These are phyloP conservation scores for Elongisporangium anandrum DNA, from an alignment of 352 stramenopile species.

Conservation along the genomic window DNA sequence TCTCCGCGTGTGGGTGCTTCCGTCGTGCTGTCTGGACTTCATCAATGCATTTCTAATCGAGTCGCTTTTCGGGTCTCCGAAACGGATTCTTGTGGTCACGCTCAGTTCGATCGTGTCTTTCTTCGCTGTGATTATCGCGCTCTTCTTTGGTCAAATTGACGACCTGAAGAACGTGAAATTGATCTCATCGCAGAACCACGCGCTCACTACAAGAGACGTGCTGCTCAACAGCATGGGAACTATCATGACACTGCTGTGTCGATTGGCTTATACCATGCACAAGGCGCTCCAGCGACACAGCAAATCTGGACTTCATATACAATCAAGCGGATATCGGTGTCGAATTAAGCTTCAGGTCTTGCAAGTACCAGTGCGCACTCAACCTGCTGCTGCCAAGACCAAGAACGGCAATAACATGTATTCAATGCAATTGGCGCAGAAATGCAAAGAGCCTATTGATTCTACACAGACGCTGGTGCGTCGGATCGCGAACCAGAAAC, in stretches of 20 bases:
- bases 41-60: conserved; percentile 13
- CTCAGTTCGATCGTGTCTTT: conserved; percentile 3
- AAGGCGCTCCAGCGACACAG: background rate
- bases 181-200: background rate
- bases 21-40: conserved; percentile 8
- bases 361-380: background rate
- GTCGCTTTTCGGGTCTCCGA: conserved; percentile 9
- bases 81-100: background rate
- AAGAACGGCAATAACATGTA: background rate
- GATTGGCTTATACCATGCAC: conserved; percentile 6
- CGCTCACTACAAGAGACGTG: conserved; percentile 5
- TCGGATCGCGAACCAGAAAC: background rate
- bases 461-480: background rate
- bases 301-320: background rate
- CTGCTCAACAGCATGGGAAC: conserved; percentile 8
- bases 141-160: conserved; percentile 7
- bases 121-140: background rate
- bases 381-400: background rate
- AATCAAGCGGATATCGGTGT: conserved; percentile 8
- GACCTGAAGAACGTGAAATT: background rate
- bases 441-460: background rate
- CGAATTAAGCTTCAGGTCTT: background rate
- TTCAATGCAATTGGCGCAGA: background rate
- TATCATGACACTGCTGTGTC: conserved; percentile 6
- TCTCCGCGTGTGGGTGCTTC: conserved; percentile 1